phyloP scores from a whole-genome alignment of 169 alveolate species.

The Plasmodium chabaudi region DNA sequence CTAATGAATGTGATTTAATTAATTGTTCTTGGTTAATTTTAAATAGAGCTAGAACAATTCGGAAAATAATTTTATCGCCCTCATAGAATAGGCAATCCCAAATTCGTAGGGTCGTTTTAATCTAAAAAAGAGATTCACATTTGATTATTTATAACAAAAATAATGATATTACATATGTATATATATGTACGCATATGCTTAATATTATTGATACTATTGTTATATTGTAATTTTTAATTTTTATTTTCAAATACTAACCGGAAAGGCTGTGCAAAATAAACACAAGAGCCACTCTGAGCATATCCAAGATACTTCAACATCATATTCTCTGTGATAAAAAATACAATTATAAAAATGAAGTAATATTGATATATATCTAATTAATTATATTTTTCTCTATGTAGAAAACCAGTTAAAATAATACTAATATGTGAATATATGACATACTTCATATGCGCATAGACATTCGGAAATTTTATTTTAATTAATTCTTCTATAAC shows the following conservation, averaged over 20 bases:
- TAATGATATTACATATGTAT: not conserved
- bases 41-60: constrained; percentile 86
- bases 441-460: constrained; percentile 82
- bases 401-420: not conserved
- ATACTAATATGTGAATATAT: not conserved
- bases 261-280: constrained; percentile 85
- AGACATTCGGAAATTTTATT: constrained; percentile 81
- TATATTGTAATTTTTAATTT: not conserved
- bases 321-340: constrained; percentile 78
- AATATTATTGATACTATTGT: too few relatives aligned
- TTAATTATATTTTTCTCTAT: too few relatives aligned
- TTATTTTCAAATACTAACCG: constrained; percentile 75
- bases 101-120: constrained; percentile 86
- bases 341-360: not conserved
- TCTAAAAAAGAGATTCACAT: constrained; percentile 47
- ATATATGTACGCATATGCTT: too few relatives aligned
- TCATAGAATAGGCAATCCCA: constrained; percentile 90
- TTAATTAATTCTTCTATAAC: constrained; percentile 84
- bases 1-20: constrained; percentile 75
- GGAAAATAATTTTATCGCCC: constrained; percentile 88
- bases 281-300: constrained; percentile 91
- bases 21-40: constrained; percentile 82
- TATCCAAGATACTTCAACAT: constrained; percentile 86
- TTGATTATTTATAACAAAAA: not conserved
- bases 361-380: too few relatives aligned